A percentile compares a stretch with the other conserved stretches of the same genome.
These are phyloP conservation scores for Gentiana straminea DNA, from an alignment of 257 asterid genomes.

Conservation along the genomic window DNA sequence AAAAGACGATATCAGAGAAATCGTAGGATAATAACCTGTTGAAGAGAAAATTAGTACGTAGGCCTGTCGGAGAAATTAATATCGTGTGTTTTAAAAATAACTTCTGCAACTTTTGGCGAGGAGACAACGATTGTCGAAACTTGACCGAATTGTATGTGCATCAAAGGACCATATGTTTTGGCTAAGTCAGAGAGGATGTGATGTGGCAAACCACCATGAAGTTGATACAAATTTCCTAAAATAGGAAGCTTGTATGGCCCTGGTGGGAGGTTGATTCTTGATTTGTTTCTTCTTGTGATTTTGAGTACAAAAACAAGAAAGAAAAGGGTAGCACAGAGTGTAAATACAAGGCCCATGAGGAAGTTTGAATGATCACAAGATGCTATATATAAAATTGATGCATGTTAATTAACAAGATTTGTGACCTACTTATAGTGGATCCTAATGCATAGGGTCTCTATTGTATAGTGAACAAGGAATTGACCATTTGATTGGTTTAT, in stretches of 20 bases:
- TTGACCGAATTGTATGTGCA: conserved; percentile 17
- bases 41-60: no score
- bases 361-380: no score
- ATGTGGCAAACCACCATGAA: neutral
- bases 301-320: neutral
- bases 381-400: no score
- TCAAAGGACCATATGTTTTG: conserved; percentile 10
- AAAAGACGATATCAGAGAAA: neutral
- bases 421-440: no score
- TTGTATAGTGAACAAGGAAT: no score
- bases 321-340: neutral
- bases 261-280: neutral
- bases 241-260: neutral
- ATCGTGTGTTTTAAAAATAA: neutral
- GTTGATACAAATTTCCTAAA: neutral
- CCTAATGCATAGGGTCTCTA: no score
- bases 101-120: neutral
- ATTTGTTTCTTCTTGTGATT: neutral
- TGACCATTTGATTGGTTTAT: no score
- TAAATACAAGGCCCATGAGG: neutral
- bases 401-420: no score
- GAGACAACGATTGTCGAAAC: conserved; percentile 12
- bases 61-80: neutral
- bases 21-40: neutral
- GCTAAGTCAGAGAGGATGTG: neutral